Evolutionary conservation across 306 rosid species (phyloP).

Genomic region (Medicago lupulina): DNA sequence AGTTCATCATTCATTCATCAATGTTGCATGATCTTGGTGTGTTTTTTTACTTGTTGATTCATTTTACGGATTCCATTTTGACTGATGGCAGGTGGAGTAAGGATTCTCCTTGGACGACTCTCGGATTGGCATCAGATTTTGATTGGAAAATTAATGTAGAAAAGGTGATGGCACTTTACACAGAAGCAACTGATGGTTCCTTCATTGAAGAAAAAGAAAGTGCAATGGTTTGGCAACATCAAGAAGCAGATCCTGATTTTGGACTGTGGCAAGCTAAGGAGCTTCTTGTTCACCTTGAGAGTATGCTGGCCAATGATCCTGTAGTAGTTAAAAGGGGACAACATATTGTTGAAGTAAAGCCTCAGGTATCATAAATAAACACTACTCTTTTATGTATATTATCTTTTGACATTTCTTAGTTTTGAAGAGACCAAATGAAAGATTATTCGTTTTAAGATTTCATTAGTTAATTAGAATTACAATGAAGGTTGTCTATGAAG

Average conservation of each 20-base stretch:
- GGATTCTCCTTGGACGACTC: slow-evolving; percentile 63
- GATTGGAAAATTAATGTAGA: slow-evolving; percentile 67
- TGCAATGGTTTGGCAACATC: slow-evolving; percentile 81
- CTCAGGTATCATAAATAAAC: slow-evolving; percentile 56
- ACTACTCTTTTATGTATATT: not conserved
- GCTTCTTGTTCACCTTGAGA: slow-evolving; percentile 81
- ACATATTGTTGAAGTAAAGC: slow-evolving; percentile 78
- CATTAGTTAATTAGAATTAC: not conserved
- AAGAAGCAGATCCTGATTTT: slow-evolving; percentile 67
- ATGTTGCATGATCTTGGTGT: not conserved
- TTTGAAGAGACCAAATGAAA: not conserved
- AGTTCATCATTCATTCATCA: not conserved
- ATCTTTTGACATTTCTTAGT: not conserved
- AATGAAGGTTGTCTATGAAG: not conserved
- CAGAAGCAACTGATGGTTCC: slow-evolving; percentile 85
- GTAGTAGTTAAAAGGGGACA: slow-evolving; percentile 77
- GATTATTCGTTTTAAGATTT: not conserved
- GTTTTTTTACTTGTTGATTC: not conserved
- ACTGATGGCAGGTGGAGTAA: slow-evolving; percentile 55
- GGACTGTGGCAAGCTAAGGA: slow-evolving; percentile 77
- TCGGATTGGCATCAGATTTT: slow-evolving; percentile 52
- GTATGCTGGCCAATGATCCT: slow-evolving; percentile 76
- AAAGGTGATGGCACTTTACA: slow-evolving; percentile 77
- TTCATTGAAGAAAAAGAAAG: slow-evolving; percentile 76
- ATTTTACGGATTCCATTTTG: not conserved